Percentiles rank a stretch among this genome's conserved stretches.
Conservation (phyloP, 495 filamentous ascomycete species). For the Penicillium canariense region DNA sequence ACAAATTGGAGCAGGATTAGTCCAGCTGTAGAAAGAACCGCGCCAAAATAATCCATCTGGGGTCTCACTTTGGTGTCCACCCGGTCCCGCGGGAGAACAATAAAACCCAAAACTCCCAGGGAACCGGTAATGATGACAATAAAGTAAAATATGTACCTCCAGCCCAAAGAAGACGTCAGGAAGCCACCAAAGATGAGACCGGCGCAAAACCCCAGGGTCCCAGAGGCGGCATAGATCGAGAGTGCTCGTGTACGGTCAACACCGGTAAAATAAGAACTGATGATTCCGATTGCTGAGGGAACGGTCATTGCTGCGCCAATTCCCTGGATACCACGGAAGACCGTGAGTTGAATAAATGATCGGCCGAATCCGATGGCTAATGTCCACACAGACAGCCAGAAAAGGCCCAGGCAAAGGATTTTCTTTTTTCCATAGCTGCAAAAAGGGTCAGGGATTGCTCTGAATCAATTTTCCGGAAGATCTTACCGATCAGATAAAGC, state of each 20-base stretch:
- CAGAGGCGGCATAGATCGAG: slow-evolving; percentile 37
- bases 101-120: slow-evolving; percentile 28
- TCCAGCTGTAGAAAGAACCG: slow-evolving; percentile 33
- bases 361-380: slow-evolving; percentile 37
- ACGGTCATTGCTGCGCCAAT: slow-evolving; percentile 39
- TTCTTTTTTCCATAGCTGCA: slow-evolving; percentile 34
- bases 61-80: slow-evolving; percentile 13
- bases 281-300: slow-evolving; percentile 39
- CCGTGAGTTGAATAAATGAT: slow-evolving; percentile 34
- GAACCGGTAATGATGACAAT: slow-evolving; percentile 35
- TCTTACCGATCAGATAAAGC: slow-evolving; percentile 36
- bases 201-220: slow-evolving; percentile 37
- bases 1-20: slow-evolving; percentile 40
- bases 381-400: slow-evolving; percentile 37
- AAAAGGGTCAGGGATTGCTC: background rate
- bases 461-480: background rate
- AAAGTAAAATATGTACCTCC: slow-evolving; percentile 39
- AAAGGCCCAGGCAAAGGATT: slow-evolving; percentile 34
- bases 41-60: slow-evolving; percentile 36
- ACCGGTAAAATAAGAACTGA: slow-evolving; percentile 39
- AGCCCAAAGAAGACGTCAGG: slow-evolving; percentile 36
- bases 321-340: slow-evolving; percentile 38
- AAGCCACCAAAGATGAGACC: slow-evolving; percentile 40
- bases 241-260: slow-evolving; percentile 34
- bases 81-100: slow-evolving; percentile 32